A percentile compares a stretch with the other conserved stretches of the same genome.
Evolutionary conservation across 768 basidiomycete species (phyloP).

Genomic region (Phylloporus sp.): DNA sequence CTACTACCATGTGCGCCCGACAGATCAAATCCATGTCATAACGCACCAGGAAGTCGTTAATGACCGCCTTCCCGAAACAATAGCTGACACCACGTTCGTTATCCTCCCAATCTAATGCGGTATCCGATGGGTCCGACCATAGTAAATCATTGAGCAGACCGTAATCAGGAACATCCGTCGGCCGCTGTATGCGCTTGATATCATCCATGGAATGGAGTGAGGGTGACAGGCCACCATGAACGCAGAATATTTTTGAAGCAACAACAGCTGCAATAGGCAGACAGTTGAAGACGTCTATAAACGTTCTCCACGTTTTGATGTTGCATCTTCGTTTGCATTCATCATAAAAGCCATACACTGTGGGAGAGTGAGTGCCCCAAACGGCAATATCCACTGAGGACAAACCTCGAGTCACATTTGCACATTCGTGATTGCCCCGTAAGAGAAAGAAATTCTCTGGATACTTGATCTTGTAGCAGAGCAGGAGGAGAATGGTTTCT

Average conservation of each 20-base stretch:
- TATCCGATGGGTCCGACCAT: constrained; percentile 98
- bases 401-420: constrained; percentile 96
- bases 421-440: constrained; percentile 98
- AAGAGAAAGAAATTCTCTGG: constrained; percentile 99
- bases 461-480: constrained; percentile 99
- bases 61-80: constrained; percentile 97
- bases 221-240: constrained; percentile 93
- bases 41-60: constrained; percentile 90
- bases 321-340: constrained; percentile 99
- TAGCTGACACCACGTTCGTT: constrained; percentile 99
- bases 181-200: constrained; percentile 95
- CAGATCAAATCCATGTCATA: constrained; percentile 99
- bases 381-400: constrained; percentile 8
- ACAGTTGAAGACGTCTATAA: constrained; percentile 99
- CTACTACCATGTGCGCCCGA: constrained; percentile 99
- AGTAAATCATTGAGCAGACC: constrained; percentile 94
- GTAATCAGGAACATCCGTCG: constrained; percentile 98
- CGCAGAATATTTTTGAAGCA: constrained; percentile 99
- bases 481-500: constrained; percentile 92
- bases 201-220: constrained; percentile 96
- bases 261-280: constrained; percentile 98
- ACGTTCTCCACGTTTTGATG: constrained; percentile 99
- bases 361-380: constrained; percentile 13
- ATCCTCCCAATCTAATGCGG: constrained; percentile 98
- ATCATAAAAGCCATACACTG: constrained; percentile 99